These are phyloP conservation scores for Fragaria nilgerrensis DNA, from an alignment of 306 rosid species.

Conservation along the genomic window DNA sequence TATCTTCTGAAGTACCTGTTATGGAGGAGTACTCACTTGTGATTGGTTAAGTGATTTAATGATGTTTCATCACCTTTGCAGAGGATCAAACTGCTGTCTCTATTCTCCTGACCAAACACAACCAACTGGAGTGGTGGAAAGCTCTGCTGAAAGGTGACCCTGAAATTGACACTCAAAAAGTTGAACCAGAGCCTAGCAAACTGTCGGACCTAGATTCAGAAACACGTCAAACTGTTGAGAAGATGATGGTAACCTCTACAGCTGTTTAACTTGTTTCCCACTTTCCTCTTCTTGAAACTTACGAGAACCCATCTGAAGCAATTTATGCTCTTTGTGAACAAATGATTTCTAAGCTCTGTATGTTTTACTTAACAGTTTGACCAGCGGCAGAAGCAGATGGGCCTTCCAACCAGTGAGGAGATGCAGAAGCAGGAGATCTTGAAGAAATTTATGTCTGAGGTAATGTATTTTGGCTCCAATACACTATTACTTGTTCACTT, in stretches of 20 bases:
- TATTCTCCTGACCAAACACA: constrained; percentile 87
- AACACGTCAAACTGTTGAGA: constrained; percentile 82
- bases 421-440: constrained; percentile 72
- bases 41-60: not conserved
- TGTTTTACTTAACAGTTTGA: constrained; percentile 54
- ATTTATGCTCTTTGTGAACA: not conserved
- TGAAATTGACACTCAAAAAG: constrained; percentile 83
- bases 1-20: not conserved
- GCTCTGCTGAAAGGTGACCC: constrained; percentile 86
- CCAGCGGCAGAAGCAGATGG: constrained; percentile 90
- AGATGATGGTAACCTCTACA: constrained; percentile 76
- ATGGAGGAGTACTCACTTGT: not conserved
- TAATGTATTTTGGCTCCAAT: constrained; percentile 16
- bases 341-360: not conserved
- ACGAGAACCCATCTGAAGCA: not conserved
- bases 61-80: constrained; percentile 32
- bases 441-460: constrained; percentile 90
- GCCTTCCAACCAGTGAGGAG: constrained; percentile 87
- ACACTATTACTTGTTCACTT: not conserved
- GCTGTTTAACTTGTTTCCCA: not conserved
- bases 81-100: constrained; percentile 81
- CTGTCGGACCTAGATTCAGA: constrained; percentile 86
- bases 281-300: not conserved
- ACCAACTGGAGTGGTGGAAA: constrained; percentile 99
- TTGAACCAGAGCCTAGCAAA: constrained; percentile 90